A percentile compares a stretch with the other conserved stretches of the same genome.
Evolutionary conservation across 805 yeast species (phyloP).

Genomic region (Limtongia smithiae): DNA sequence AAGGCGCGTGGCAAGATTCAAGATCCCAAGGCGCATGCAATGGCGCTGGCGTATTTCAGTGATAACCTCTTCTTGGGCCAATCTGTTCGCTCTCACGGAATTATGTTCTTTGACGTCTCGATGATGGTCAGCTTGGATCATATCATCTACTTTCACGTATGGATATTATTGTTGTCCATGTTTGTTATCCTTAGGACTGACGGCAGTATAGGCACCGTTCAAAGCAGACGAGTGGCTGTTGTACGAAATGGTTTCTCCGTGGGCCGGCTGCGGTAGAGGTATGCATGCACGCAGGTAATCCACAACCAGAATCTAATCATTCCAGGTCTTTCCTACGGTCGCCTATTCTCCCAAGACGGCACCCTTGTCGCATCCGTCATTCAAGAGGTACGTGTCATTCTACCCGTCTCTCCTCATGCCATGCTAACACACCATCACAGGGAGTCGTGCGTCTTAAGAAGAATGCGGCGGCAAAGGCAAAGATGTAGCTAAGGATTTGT

Average conservation of each 20-base stretch:
- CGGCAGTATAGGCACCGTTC: constrained; percentile 13
- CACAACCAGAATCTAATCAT: not conserved
- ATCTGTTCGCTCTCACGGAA: constrained; percentile 21
- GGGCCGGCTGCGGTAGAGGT: constrained; percentile 25
- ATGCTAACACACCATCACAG: no score
- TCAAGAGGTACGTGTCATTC: constrained; percentile 27
- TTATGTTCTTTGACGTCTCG: constrained; percentile 3
- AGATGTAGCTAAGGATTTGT: constrained; percentile 6
- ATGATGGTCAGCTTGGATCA: constrained; percentile 32
- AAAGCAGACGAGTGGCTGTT: constrained; percentile 28
- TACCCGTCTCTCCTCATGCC: no score
- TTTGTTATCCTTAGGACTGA: not conserved
- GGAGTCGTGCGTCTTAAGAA: constrained; percentile 17
- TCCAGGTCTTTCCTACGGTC: constrained; percentile 16
- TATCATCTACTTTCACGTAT: constrained; percentile 27
- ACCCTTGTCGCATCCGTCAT: constrained; percentile 20
- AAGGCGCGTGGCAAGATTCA: constrained; percentile 21
- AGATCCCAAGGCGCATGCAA: constrained; percentile 22
- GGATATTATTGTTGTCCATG: not conserved
- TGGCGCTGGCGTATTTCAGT: constrained; percentile 31
- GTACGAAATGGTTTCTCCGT: constrained; percentile 20
- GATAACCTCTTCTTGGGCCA: constrained; percentile 28
- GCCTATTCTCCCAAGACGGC: constrained; percentile 17
- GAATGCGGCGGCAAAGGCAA: not conserved
- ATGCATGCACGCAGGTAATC: not conserved